These are phyloP conservation scores for Selaginella moellendorffii DNA, from an alignment of 75 land plant species.

Conservation along the genomic window DNA sequence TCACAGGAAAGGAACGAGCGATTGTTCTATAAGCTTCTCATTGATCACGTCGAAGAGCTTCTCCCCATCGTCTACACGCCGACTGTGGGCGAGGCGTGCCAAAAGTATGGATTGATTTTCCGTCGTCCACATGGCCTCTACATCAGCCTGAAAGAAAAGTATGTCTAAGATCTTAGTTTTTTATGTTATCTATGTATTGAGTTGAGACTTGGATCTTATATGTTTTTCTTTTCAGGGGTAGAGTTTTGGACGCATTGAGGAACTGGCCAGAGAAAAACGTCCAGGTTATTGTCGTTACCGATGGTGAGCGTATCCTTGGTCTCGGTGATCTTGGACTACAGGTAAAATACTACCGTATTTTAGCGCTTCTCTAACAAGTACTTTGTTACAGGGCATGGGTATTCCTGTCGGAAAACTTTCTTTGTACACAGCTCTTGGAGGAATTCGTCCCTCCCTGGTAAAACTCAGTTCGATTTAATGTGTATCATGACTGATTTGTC, in stretches of 20 bases:
- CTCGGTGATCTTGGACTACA: conserved; percentile 39
- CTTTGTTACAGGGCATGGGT: conserved; percentile 1
- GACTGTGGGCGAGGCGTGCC: conserved; percentile 40
- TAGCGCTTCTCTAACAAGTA: not conserved
- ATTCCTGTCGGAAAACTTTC: conserved; percentile 8
- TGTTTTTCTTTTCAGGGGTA: conserved; percentile 21
- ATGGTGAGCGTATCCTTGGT: conserved; percentile 39
- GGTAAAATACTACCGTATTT: conserved; percentile 12
- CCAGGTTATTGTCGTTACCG: conserved; percentile 37
- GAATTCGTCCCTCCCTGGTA: not conserved
- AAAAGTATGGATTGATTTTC: conserved; percentile 37
- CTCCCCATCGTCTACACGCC: conserved; percentile 42
- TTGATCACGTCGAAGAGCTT: conserved; percentile 40
- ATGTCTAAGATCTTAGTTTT: not conserved
- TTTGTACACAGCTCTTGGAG: not conserved
- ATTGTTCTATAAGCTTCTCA: conserved; percentile 13
- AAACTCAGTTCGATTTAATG: not conserved
- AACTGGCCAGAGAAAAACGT: conserved; percentile 39
- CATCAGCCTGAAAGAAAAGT: conserved; percentile 34
- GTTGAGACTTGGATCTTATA: too few species aligned
- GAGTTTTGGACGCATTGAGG: conserved; percentile 26
- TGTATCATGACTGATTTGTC: not conserved
- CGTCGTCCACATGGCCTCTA: conserved; percentile 36
- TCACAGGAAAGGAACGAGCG: conserved; percentile 9
- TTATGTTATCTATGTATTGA: too few species aligned